Evolutionary conservation across 2,329 filamentous ascomycete genomes (phyloP), one percentile per base, ranked within the genome.

Genomic region (Colletotrichum sp.): DNA sequence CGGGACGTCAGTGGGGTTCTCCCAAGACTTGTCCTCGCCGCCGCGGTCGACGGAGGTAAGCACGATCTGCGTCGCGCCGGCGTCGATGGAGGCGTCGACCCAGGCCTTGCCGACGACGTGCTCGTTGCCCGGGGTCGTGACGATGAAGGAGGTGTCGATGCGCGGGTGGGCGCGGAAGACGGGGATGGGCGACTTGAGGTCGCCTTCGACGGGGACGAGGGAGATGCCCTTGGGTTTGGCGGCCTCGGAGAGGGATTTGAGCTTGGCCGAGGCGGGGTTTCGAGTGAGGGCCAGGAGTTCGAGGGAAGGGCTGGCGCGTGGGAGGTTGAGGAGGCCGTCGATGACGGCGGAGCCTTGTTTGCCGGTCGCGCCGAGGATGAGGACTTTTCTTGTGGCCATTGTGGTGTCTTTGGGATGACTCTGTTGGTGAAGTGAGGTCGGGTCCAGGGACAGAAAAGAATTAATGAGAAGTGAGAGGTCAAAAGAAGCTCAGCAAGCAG

Each of bases 311-410:
- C 34, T 13, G 44, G 49, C 67, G 21, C 36, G 34, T 7, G 60
- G 72, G 21, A 77, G 81, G 63, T 78, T 77, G 30, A 85, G 69
- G 13, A 78, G 71, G 34, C 71, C 82, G 26, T 85, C 76, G 57
- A 89, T 81, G 65, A 87, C 83, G 30, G 88, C 81, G 59, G 83
- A 81, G 76, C 88, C 88, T 64, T 87, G 89, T 72, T 87, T 86
- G n/a, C 89, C 88, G 49, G 82, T 87, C 67, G 84, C 88, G 49
- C 88, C 88, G 44, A 90, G 80, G 72, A 90, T 79, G 75, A 90
- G 85, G 68, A 89, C 77, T 55, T 87, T 78, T 18, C 79, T 79
- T 28, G 80, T 77, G 77, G 81, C 79, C 67, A 77, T 77, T 26
- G 6, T 75, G 60, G 3, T 39, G 34, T 39, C 13, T 26, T 21